A percentile compares a stretch with the other conserved stretches of the same genome.
Evolutionary conservation across 2,329 filamentous ascomycete species (phyloP).

Genomic region (Bipolaris cookei): DNA sequence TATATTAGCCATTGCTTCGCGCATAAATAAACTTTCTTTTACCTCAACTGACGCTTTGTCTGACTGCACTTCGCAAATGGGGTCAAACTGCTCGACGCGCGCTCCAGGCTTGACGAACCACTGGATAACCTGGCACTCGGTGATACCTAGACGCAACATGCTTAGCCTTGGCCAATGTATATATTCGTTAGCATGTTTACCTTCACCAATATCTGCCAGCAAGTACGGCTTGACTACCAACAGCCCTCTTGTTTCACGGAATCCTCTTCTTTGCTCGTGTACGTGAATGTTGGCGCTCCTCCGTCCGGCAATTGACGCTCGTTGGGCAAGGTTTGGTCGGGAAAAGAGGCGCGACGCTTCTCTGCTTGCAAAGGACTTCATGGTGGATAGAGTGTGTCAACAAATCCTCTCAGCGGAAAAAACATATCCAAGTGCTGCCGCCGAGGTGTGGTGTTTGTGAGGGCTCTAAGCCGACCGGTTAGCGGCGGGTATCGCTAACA

Average conservation of each 20-base stretch:
- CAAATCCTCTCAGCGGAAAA: constrained; percentile 21
- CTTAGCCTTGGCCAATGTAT: not conserved
- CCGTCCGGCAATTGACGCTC: constrained; percentile 32
- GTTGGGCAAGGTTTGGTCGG: constrained; percentile 27
- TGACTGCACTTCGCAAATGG: constrained; percentile 96
- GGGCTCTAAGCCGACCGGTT: constrained; percentile 27
- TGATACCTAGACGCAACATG: constrained; percentile 70
- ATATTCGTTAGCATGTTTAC: constrained; percentile 53
- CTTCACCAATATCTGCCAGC: constrained; percentile 85
- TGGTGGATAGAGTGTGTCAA: constrained; percentile 24
- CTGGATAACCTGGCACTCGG: constrained; percentile 98
- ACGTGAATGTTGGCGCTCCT: constrained; percentile 28
- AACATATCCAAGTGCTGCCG: constrained; percentile 35
- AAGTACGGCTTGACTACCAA: constrained; percentile 76
- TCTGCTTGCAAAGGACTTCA: constrained; percentile 42
- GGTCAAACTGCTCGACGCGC: constrained; percentile 96
- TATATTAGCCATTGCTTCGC: constrained; percentile 14
- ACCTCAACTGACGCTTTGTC: constrained; percentile 82
- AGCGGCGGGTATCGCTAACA: constrained; percentile 10
- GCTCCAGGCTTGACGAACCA: constrained; percentile 99
- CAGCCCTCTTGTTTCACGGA: constrained; percentile 43
- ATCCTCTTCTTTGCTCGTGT: constrained; percentile 46
- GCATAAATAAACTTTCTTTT: constrained; percentile 1
- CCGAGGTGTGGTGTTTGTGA: constrained; percentile 26
- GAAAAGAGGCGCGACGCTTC: constrained; percentile 39